A percentile compares a stretch with the other conserved stretches of the same genome.
Conservation (phyloP, 768 basidiomycete genomes). For the Auriscalpium microsporum region DNA sequence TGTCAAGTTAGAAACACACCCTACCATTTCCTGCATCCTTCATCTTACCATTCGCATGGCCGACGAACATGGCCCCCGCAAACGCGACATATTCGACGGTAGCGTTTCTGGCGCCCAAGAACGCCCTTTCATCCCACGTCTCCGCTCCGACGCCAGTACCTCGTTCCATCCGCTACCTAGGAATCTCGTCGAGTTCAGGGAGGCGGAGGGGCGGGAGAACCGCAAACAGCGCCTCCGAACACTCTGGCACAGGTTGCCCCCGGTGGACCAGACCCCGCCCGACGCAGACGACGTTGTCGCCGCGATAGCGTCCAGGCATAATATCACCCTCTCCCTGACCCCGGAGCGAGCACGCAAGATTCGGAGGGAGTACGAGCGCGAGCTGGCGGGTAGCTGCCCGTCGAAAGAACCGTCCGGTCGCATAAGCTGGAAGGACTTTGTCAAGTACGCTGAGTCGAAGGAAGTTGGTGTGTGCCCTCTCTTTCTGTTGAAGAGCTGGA, state of each 20-base stretch:
- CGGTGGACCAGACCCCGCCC: constrained; percentile 18
- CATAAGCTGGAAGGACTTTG: constrained; percentile 67
- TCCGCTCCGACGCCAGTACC: constrained; percentile 43
- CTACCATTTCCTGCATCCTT: too few relatives aligned
- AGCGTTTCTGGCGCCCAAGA: constrained; percentile 44
- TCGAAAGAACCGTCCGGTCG: constrained; percentile 28
- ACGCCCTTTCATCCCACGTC: constrained; percentile 48
- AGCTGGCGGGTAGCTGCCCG: constrained; percentile 26
- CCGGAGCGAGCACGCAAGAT: constrained; percentile 11
- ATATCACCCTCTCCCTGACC: constrained; percentile 1
- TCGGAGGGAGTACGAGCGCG: constrained; percentile 17
- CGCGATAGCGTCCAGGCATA: constrained; percentile 22
- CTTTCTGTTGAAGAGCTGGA: background rate
- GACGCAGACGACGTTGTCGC: constrained; percentile 16
- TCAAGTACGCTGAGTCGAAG: constrained; percentile 68
- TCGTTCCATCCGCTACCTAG: constrained; percentile 32
- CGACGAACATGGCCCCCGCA: constrained; percentile 14
- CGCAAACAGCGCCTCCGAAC: constrained; percentile 52
- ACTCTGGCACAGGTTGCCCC: constrained; percentile 55
- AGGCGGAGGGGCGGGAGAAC: constrained; percentile 51
- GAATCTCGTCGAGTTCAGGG: constrained; percentile 55
- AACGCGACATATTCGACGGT: constrained; percentile 46
- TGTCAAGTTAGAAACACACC: too few relatives aligned
- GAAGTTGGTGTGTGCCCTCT: constrained; percentile 52
- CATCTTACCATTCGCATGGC: background rate